Base-by-base conservation (phyloP, 371 early-diverging fungal species). In the Apophysomyces sp. region DNA sequence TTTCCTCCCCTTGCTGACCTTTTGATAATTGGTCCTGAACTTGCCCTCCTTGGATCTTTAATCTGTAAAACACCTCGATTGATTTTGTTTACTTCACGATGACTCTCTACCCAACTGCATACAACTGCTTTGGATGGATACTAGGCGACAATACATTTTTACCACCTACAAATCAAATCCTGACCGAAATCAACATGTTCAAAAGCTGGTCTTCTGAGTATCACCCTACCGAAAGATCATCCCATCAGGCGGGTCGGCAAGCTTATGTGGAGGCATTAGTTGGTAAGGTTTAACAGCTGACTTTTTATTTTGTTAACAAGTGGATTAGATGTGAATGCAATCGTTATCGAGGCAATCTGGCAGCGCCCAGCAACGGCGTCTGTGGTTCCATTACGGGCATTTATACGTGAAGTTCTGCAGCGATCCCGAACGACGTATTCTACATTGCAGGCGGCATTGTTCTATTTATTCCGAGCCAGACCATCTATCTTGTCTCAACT, bases 401-500 rank as follows among this genome's bases (percentile, higher is more conserved):
- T 92, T 66, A 86, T 93, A 67, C 84, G 86, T 62, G 92, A 93
- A 73, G 84, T 92, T 18, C 72, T 93, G 2, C 80, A 87, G 59
- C 78, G 91, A 31, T 89, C 90, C 12, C 81, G 85, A 56, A 87
- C 90, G n/a, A 89, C 91, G 26, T 90, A 88, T 68, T 86, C 92
- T 11, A 89, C 91, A 34, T 73, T 93, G 13, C 92, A 91, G 62
- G 83, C 89, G 30, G 83, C 92, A 1, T 69, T 90, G 29, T 84
- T 87, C 56, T 90, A 89, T 69, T 67, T 90, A 16, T 82, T 88
- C 69, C 81, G 82, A 44, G 76, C 82, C 34, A 69, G 71, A 62
- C 69, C 76, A 32, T 66, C 67, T 13, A 72, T 80, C 26, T 34
- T 63, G 65, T 51, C 58, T 52, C 36, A 58, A 9, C 11, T 62